Base-by-base conservation (phyloP, 208 protist genomes). In the Leishmania arabica region DNA sequence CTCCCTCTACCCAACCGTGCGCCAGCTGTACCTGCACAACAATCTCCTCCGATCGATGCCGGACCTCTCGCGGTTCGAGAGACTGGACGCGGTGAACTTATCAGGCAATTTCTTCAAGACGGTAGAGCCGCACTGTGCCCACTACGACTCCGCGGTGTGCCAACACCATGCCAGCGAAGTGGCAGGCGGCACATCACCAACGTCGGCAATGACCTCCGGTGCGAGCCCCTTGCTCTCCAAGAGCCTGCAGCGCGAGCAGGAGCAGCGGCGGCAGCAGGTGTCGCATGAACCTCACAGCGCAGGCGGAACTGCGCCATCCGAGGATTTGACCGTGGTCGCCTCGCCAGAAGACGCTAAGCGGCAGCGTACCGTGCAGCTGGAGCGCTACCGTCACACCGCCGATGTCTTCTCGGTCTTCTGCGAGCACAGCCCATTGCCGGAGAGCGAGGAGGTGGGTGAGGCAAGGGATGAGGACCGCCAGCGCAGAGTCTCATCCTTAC, bases 11-110 rank as follows among this genome's bases (percentile, higher is more conserved):
- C 90, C 89, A 34, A 95, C 97, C 5, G 77, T 99, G 45, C 86
- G 92, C 17, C 96, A 97, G 81, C 80, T 99, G 27, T 99, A 98
- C 84, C 77, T 99, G 21, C 96, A 99, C 78, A 94, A 99, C 77
- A 99, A 99, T 75, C 37, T 91, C 15, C 93, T 99, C 31, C 73
- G 85, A 8, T 71, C 74, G 13, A 98, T 99, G 88, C 94, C 97
- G 3, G 91, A 97, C 79, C 79, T 99, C 5, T 88, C 91, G 45
- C 84, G 87, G 21, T 97, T 98, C 73, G 81, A 93, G 73, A 85
- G 94, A 0, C 87, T 99, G 0, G 86, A 98, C 78, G 81, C 95
- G 31, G 79, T 99, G 0, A 99, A 99, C 81, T 74, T 99, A 27
- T 88, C 92, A 2, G 88, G 92, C 70, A 99, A 99, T 82, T 95